A percentile compares a stretch with the other conserved stretches of the same genome.
phyloP scores from a whole-genome alignment of 108 stramenopile genomes.

The Bacterosira constricta region DNA sequence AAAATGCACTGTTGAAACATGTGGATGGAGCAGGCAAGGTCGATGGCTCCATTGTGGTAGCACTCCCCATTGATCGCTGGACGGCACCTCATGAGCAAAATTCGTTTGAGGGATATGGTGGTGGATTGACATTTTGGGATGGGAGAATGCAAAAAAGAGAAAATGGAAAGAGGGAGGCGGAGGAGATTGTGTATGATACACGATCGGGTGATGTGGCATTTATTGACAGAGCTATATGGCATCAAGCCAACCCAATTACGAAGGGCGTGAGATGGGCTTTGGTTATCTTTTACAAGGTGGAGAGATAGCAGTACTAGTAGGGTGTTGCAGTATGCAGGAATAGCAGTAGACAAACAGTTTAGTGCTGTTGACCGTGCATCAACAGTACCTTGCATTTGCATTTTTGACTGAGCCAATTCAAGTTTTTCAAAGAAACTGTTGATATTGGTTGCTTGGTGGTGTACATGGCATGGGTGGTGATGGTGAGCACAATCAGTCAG shows the following conservation, averaged over 20 bases:
- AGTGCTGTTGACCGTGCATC: too few species aligned
- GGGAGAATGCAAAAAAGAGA: slow-evolving; percentile 39
- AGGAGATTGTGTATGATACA: slow-evolving; percentile 83
- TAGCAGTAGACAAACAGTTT: too few species aligned
- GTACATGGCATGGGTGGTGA: too few species aligned
- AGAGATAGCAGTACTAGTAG: slow-evolving; percentile 9
- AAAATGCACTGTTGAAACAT: slow-evolving; percentile 89
- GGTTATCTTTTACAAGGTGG: slow-evolving; percentile 88
- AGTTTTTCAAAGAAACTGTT: too few species aligned
- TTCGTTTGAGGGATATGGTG: slow-evolving; percentile 80
- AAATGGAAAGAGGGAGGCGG: slow-evolving; percentile 32
- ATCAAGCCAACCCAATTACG: slow-evolving; percentile 89
- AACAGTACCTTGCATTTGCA: too few species aligned
- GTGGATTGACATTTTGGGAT: slow-evolving; percentile 90
- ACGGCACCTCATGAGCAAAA: slow-evolving; percentile 67
- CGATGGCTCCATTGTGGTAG: slow-evolving; percentile 83
- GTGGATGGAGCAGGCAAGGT: slow-evolving; percentile 92
- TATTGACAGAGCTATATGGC: slow-evolving; percentile 85
- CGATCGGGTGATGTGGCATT: slow-evolving; percentile 87
- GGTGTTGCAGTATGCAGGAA: too few species aligned
- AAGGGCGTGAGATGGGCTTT: slow-evolving; percentile 91
- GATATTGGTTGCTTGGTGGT: too few species aligned
- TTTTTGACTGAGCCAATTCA: too few species aligned
- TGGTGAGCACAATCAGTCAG: too few species aligned
- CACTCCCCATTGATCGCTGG: slow-evolving; percentile 89